Evolutionary conservation across 2,329 filamentous ascomycete species (phyloP).

Genomic region (Trichoderma sp.): DNA sequence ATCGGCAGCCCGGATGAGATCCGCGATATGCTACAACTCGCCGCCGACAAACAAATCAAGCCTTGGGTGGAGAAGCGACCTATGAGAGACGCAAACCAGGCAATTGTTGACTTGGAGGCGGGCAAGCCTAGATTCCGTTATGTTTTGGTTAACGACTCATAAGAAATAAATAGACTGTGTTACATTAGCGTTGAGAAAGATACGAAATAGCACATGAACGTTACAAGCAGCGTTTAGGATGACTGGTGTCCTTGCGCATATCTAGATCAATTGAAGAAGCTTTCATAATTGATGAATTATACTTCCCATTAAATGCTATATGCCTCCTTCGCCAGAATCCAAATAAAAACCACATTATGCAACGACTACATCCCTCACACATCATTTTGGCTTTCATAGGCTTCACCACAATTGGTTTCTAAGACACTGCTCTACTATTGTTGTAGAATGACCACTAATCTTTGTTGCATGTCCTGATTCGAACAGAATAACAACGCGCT

Average conservation of each 20-base stretch:
- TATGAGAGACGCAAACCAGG: conserved; percentile 60
- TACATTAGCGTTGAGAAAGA: not conserved
- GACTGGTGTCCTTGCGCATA: not conserved
- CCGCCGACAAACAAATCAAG: conserved; percentile 57
- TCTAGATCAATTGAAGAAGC: no score
- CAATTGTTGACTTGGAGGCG: conserved; percentile 58
- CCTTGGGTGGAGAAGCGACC: conserved; percentile 60
- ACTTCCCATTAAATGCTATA: no score
- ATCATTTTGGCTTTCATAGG: no score
- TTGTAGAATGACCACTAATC: no score
- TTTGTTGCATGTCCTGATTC: no score
- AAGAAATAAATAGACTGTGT: not conserved
- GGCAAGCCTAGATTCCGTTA: conserved; percentile 57
- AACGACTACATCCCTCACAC: not conserved
- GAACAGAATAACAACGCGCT: no score
- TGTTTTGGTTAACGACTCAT: conserved; percentile 48
- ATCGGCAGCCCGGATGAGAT: conserved; percentile 61
- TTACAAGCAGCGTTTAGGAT: not conserved
- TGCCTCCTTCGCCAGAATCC: not conserved
- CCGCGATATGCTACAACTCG: conserved; percentile 61
- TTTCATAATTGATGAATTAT: not conserved
- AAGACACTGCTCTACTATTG: no score
- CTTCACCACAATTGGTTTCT: no score
- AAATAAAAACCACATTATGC: not conserved
- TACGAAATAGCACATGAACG: not conserved